Conservation (phyloP, 2,329 filamentous ascomycete genomes). For the Fusarium pseudocircinatum region DNA sequence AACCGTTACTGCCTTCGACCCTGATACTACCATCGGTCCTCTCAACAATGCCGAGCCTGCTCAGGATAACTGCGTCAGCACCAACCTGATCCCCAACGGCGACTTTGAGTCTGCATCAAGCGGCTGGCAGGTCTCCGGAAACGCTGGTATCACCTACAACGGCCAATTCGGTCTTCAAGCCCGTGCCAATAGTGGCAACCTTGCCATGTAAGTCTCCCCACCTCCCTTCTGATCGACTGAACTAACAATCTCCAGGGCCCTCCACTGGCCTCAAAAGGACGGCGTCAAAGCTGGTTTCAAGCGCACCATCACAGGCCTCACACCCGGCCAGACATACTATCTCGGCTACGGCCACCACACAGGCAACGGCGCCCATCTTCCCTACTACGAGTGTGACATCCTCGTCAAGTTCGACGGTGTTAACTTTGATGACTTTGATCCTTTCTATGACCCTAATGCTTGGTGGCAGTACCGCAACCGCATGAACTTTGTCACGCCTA, state of each 20-base stretch:
- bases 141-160: background rate
- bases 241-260: background rate
- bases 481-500: background rate
- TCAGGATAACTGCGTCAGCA: accelerated
- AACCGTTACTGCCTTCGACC: background rate
- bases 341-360: conserved; percentile 10
- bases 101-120: background rate
- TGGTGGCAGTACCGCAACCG: conserved; percentile 1
- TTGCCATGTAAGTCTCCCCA: background rate
- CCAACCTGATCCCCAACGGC: background rate
- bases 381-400: conserved; percentile 9
- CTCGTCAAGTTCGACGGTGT: conserved; percentile 1
- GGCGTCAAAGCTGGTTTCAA: background rate
- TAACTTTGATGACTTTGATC: conserved; percentile 21
- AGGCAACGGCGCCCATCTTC: background rate
- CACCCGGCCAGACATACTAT: background rate
- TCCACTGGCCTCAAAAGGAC: conserved; percentile 1
- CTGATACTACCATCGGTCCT: background rate
- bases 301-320: background rate
- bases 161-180: background rate
- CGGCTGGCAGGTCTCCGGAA: background rate
- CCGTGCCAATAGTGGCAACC: background rate
- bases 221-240: accelerated
- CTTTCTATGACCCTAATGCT: conserved; percentile 2
- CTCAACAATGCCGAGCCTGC: background rate